Percentiles rank a stretch among this genome's conserved stretches.
These are phyloP conservation scores for Didymella segeticola DNA, from an alignment of 2,329 filamentous ascomycete genomes.

Conservation along the genomic window DNA sequence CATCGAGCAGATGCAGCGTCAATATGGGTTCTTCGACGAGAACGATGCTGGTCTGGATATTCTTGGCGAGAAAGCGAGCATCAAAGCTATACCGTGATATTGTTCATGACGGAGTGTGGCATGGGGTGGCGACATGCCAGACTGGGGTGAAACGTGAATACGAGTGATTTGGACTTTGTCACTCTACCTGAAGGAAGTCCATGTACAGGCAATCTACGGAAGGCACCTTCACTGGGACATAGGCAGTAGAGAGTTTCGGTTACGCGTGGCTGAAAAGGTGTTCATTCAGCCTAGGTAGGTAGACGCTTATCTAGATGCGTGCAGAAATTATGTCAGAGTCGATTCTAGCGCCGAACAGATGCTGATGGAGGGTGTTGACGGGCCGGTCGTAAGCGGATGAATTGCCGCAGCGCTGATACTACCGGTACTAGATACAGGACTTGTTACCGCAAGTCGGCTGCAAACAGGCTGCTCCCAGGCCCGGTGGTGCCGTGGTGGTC, in stretches of 20 bases:
- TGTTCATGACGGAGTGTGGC: no score
- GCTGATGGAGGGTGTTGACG: constrained; percentile 19
- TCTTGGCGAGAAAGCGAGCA: constrained; percentile 7
- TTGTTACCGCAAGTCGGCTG: neutral
- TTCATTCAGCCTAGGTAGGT: constrained; percentile 1
- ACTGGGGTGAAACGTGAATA: no score
- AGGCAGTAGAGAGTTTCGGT: neutral
- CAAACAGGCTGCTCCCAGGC: constrained; percentile 3
- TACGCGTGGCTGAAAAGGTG: constrained; percentile 1
- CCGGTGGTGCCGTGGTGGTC: constrained; percentile 5
- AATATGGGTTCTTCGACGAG: constrained; percentile 45
- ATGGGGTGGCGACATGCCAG: neutral
- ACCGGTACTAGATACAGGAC: no score
- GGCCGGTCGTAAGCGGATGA: constrained; percentile 30
- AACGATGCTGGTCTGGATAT: constrained; percentile 19
- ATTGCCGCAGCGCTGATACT: no score
- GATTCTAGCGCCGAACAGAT: neutral
- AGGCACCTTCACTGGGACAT: no score
- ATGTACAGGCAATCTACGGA: no score
- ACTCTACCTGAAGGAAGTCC: no score
- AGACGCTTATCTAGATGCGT: constrained; percentile 1
- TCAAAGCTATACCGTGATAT: neutral
- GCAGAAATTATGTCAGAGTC: constrained; percentile 1
- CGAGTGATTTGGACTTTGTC: no score
- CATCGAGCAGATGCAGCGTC: constrained; percentile 57